These are phyloP conservation scores for Monosporozyma servazzii DNA, from an alignment of 805 yeast species.

Conservation along the genomic window DNA sequence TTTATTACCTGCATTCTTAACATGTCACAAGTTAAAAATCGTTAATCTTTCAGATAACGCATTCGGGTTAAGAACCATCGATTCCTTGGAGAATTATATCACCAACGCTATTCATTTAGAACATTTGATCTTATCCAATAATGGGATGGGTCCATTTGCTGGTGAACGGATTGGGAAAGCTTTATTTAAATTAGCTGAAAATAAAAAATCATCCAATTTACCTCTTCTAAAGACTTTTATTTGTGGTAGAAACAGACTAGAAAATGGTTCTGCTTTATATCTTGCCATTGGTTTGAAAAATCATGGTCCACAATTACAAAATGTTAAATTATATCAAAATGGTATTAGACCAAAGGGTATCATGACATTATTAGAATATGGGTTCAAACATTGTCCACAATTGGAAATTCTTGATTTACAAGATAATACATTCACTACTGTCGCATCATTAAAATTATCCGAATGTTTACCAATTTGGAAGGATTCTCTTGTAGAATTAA, in stretches of 20 bases:
- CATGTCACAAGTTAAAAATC: conserved; percentile 58
- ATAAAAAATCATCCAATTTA: conserved; percentile 42
- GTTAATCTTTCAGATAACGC: conserved; percentile 92
- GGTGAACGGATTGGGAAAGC: conserved; percentile 92
- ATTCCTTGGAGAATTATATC: conserved; percentile 72
- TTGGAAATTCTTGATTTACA: conserved; percentile 75
- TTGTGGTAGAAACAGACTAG: conserved; percentile 96
- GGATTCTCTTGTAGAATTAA: conserved; percentile 56
- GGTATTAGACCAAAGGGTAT: conserved; percentile 96
- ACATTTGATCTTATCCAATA: conserved; percentile 83
- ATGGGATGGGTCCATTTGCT: conserved; percentile 97
- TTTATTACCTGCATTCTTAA: conserved; percentile 63
- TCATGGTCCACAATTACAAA: conserved; percentile 58
- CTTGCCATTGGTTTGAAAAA: conserved; percentile 78
- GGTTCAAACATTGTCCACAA: conserved; percentile 51
- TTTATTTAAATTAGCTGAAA: conserved; percentile 57
- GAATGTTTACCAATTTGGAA: conserved; percentile 54
- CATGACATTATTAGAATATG: conserved; percentile 59
- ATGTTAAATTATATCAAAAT: conserved; percentile 80
- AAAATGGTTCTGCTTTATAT: conserved; percentile 83
- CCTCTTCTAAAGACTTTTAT: conserved; percentile 70
- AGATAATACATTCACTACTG: conserved; percentile 83
- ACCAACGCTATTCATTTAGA: conserved; percentile 68
- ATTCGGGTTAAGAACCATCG: conserved; percentile 90
- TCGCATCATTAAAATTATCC: conserved; percentile 60